Conservation (phyloP, 2,329 filamentous ascomycete genomes). For the Curvularia sp. region DNA sequence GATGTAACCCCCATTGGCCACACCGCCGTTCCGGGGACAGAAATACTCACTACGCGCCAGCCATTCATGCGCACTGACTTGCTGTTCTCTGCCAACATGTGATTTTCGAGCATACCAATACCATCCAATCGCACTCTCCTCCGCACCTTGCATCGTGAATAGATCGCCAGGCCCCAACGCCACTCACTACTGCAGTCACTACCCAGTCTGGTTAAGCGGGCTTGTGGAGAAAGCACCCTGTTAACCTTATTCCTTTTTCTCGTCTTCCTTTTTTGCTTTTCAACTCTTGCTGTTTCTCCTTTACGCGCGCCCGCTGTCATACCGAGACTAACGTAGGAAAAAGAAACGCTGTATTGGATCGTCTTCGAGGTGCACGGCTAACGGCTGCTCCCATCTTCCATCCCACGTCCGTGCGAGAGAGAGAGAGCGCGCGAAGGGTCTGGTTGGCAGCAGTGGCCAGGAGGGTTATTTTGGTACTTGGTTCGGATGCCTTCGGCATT, state of each 20-base stretch:
- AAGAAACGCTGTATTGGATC: not conserved
- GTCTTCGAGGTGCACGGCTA: not conserved
- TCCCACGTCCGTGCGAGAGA: not conserved
- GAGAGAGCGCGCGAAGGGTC: not conserved
- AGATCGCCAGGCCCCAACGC: not conserved
- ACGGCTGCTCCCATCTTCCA: not conserved
- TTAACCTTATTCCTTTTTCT: not conserved
- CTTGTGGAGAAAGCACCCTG: not conserved
- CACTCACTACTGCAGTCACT: constrained; percentile 2
- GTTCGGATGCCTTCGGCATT: too few species aligned
- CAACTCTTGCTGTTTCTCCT: not conserved
- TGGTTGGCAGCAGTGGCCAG: not conserved
- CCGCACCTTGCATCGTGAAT: not conserved
- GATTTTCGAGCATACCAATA: not conserved
- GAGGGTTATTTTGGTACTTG: too few species aligned
- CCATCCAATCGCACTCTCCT: not conserved
- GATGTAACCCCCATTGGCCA: not conserved
- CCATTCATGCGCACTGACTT: not conserved
- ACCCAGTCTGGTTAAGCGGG: not conserved
- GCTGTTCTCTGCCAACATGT: not conserved
- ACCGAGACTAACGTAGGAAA: not conserved
- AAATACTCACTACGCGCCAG: not conserved
- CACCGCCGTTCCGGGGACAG: too few species aligned
- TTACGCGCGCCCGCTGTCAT: not conserved
- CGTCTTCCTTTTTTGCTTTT: not conserved